A percentile compares a stretch with the other conserved stretches of the same genome.
Evolutionary conservation across 2,329 filamentous ascomycete species (phyloP).

Genomic region (Pseudocercospora ulei): DNA sequence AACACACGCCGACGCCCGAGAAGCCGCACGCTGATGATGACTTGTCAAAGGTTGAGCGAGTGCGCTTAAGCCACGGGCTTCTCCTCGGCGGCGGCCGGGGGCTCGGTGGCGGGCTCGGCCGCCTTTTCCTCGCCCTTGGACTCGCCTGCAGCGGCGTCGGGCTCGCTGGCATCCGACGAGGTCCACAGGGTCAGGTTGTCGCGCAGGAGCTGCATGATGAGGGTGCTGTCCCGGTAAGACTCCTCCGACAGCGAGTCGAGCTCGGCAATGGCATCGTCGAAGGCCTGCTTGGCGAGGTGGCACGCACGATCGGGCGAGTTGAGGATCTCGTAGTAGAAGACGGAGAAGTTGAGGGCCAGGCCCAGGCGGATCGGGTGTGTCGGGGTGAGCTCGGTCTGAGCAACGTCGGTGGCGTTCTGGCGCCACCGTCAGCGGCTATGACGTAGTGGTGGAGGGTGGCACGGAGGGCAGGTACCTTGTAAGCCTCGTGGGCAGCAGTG

Average conservation of each 20-base stretch:
- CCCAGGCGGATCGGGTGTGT: slow-evolving; percentile 97
- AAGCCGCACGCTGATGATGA: slow-evolving; percentile 19
- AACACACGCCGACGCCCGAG: slow-evolving; percentile 20
- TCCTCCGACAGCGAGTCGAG: slow-evolving; percentile 96
- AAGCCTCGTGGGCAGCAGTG: slow-evolving; percentile 81
- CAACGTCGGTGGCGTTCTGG: slow-evolving; percentile 92
- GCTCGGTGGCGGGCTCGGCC: slow-evolving; percentile 41
- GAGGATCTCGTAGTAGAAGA: slow-evolving; percentile 99
- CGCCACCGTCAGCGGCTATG: slow-evolving; percentile 22
- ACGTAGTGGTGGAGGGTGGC: slow-evolving; percentile 6
- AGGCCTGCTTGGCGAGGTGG: slow-evolving; percentile 98
- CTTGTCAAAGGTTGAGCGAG: slow-evolving; percentile 13
- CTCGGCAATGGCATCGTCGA: slow-evolving; percentile 97
- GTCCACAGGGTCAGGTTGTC: slow-evolving; percentile 98
- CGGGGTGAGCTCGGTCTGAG: slow-evolving; percentile 91
- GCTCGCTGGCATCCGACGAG: slow-evolving; percentile 78
- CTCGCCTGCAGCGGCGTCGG: slow-evolving; percentile 51
- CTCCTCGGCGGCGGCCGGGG: slow-evolving; percentile 34
- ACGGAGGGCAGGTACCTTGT: slow-evolving; percentile 62
- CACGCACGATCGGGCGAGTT: slow-evolving; percentile 96
- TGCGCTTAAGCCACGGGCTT: slow-evolving; percentile 23
- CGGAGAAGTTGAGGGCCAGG: slow-evolving; percentile 96
- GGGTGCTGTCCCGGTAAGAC: slow-evolving; percentile 96
- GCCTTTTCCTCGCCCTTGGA: slow-evolving; percentile 45
- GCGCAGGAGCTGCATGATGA: slow-evolving; percentile 98